Conservation (phyloP, 2,329 filamentous ascomycete species). For the Periconia digitata region DNA sequence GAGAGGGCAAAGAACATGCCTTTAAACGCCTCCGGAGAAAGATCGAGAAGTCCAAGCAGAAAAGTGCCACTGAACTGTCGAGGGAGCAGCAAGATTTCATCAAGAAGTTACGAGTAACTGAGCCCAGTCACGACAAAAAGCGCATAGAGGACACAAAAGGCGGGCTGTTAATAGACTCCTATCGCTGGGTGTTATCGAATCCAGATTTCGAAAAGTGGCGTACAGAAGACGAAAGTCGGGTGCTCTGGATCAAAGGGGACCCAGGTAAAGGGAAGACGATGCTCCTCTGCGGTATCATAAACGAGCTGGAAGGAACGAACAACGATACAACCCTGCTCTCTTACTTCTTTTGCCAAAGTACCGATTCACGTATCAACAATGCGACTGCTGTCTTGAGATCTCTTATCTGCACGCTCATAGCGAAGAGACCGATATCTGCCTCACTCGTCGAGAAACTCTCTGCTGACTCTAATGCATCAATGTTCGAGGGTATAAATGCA, state of each 20-base stretch:
- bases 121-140: slow-evolving; percentile 3
- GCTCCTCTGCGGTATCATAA: no score
- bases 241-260: slow-evolving; percentile 25
- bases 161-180: background rate
- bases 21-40: slow-evolving; percentile 11
- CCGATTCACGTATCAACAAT: no score
- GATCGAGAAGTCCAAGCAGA: no score
- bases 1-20: slow-evolving; percentile 5
- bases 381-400: no score
- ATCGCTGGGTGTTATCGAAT: slow-evolving; percentile 30
- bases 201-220: slow-evolving; percentile 29
- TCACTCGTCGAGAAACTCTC: no score
- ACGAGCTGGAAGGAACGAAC: no score
- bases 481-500: slow-evolving; percentile 38
- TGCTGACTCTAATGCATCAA: background rate
- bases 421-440: no score
- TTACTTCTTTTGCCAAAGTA: no score
- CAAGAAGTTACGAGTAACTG: background rate
- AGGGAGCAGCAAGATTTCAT: no score
- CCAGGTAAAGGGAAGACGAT: slow-evolving; percentile 19
- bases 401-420: no score
- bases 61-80: no score
- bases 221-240: slow-evolving; percentile 14
- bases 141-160: slow-evolving; percentile 3
- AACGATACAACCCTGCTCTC: no score